phyloP scores from a whole-genome alignment of 768 basidiomycete species.

The Tulasnella calospora region DNA sequence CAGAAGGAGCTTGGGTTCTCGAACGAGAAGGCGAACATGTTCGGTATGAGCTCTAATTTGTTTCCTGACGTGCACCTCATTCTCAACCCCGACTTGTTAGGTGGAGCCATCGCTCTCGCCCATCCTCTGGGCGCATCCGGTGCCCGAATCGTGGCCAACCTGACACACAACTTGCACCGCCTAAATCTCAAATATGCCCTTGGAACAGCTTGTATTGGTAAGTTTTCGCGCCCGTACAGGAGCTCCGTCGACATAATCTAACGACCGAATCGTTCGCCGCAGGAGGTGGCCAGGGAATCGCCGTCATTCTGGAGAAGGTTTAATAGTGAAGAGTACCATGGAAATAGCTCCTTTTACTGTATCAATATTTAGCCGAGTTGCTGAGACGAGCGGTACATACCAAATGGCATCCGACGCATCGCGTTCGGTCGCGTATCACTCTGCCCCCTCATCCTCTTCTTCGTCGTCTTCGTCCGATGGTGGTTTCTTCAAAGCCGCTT shows the following conservation, averaged over 20 bases:
- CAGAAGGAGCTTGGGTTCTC: conserved; percentile 39
- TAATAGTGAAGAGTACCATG: background rate
- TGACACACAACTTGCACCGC: conserved; percentile 39
- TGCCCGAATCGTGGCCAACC: conserved; percentile 37
- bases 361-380: background rate
- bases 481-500: conserved; percentile 32
- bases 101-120: conserved; percentile 40
- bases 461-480: conserved; percentile 36
- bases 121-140: conserved; percentile 33
- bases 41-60: conserved; percentile 13
- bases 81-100: background rate
- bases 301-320: conserved; percentile 35
- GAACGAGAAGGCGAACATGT: conserved; percentile 33
- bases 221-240: background rate
- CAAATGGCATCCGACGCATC: background rate
- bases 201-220: conserved; percentile 40
- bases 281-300: conserved; percentile 40
- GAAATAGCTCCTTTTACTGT: background rate
- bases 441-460: conserved; percentile 42
- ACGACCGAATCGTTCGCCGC: background rate
- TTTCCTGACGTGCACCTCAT: background rate
- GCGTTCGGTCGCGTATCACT: conserved; percentile 27
- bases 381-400: background rate
- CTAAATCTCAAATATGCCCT: conserved; percentile 39
- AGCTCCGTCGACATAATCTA: background rate